phyloP scores from a whole-genome alignment of 495 filamentous ascomycete species.

The Zalerion maritima region DNA sequence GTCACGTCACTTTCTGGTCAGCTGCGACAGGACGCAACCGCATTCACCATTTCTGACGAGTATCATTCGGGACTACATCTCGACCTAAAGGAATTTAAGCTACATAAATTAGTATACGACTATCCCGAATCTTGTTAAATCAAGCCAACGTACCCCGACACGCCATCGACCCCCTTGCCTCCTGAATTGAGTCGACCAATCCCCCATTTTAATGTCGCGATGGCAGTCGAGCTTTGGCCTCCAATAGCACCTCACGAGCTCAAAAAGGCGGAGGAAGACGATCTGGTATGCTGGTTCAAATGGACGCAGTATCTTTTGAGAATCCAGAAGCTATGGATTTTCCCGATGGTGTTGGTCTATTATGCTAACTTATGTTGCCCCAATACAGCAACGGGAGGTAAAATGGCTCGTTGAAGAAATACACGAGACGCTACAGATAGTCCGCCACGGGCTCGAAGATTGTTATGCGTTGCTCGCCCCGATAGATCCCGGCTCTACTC shows the following conservation, averaged over 20 bases:
- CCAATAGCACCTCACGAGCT: conserved; percentile 49
- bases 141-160: conserved; percentile 1
- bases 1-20: too few relatives aligned
- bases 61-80: too few relatives aligned
- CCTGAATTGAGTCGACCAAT: too few relatives aligned
- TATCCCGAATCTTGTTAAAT: conserved; percentile 3
- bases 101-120: too few relatives aligned
- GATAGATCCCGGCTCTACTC: conserved; percentile 65
- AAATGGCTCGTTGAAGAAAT: conserved; percentile 75
- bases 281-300: conserved; percentile 49
- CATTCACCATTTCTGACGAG: too few relatives aligned
- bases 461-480: conserved; percentile 74
- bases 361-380: conserved; percentile 7
- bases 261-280: conserved; percentile 49
- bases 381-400: conserved; percentile 54
- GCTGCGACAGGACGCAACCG: too few relatives aligned
- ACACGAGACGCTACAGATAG: conserved; percentile 56
- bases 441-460: conserved; percentile 78
- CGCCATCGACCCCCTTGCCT: too few relatives aligned
- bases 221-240: conserved; percentile 70
- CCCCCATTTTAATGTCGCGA: too few relatives aligned
- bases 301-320: neutral
- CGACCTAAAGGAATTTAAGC: too few relatives aligned
- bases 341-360: conserved; percentile 16
- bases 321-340: conserved; percentile 2